Evolutionary conservation across 148 eudicot genomes (phyloP).

Genomic region (Cornus florida): DNA sequence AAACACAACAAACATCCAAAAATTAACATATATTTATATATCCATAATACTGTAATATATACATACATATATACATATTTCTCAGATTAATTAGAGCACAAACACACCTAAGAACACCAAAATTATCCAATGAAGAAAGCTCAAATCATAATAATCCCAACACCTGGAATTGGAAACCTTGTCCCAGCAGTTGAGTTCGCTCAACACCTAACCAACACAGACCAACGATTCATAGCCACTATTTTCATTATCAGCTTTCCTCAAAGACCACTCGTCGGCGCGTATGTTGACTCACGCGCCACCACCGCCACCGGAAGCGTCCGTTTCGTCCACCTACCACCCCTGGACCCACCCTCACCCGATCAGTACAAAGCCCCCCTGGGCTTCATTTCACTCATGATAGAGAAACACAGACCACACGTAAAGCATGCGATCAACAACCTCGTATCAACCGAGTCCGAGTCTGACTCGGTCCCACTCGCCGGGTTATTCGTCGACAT

Average conservation of each 20-base stretch:
- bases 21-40: too few relatives aligned
- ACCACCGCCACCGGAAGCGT: background rate
- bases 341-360: background rate
- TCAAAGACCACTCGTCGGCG: background rate
- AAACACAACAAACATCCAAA: too few relatives aligned
- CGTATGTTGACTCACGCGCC: background rate
- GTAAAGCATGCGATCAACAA: conserved; percentile 1
- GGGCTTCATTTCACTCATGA: background rate
- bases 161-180: conserved; percentile 22
- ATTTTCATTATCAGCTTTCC: conserved; percentile 14
- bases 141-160: conserved; percentile 12
- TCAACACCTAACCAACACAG: conserved; percentile 5
- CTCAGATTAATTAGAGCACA: too few relatives aligned
- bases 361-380: background rate
- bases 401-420: conserved; percentile 8
- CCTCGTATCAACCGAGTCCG: background rate
- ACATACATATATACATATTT: too few relatives aligned
- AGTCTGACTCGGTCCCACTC: conserved; percentile 8
- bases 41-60: too few relatives aligned
- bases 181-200: conserved; percentile 26
- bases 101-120: too few relatives aligned
- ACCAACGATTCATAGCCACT: conserved; percentile 16
- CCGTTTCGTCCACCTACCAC: conserved; percentile 13
- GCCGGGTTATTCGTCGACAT: conserved; percentile 26
- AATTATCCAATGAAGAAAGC: too few relatives aligned